phyloP scores from a whole-genome alignment of 768 basidiomycete genomes.

The Fomitopsis pulvina region DNA sequence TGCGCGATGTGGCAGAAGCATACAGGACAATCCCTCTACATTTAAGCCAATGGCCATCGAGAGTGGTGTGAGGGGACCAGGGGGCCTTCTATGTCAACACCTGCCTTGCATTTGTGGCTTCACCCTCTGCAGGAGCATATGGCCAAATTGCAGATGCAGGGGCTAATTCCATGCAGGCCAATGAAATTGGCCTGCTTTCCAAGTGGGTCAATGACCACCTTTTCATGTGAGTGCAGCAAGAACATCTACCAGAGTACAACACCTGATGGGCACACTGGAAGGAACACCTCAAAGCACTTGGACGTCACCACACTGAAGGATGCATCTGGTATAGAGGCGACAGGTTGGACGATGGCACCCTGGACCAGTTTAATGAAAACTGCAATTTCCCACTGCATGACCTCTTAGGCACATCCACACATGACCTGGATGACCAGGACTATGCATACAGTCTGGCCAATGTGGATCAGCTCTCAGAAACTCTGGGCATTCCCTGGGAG shows the following conservation, averaged over 20 bases:
- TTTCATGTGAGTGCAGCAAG: conserved; percentile 12
- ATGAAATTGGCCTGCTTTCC: conserved; percentile 12
- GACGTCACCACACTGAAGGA: conserved; percentile 8
- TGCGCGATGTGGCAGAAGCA: conserved; percentile 31
- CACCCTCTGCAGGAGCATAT: neutral
- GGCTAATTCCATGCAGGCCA: conserved; percentile 5
- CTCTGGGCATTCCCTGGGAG: conserved; percentile 20
- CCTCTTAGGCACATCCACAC: conserved; percentile 5
- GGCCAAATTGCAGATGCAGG: conserved; percentile 8
- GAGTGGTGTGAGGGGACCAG: conserved; percentile 17
- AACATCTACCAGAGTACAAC: conserved; percentile 23
- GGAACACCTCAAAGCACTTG: neutral
- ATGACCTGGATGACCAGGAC: neutral
- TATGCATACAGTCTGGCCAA: conserved; percentile 19
- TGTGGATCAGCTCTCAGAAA: conserved; percentile 12
- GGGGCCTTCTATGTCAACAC: conserved; percentile 3
- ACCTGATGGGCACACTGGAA: neutral
- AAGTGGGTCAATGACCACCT: conserved; percentile 3
- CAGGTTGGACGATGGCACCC: conserved; percentile 5
- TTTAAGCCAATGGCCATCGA: conserved; percentile 29
- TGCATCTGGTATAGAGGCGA: conserved; percentile 17
- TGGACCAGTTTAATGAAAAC: conserved; percentile 21
- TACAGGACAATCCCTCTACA: conserved; percentile 28
- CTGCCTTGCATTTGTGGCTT: conserved; percentile 2
- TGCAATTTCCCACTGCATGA: conserved; percentile 12